Percentiles rank a stretch among this genome's conserved stretches.
These are phyloP conservation scores for Mycena amicta DNA, from an alignment of 768 basidiomycete genomes.

Conservation along the genomic window DNA sequence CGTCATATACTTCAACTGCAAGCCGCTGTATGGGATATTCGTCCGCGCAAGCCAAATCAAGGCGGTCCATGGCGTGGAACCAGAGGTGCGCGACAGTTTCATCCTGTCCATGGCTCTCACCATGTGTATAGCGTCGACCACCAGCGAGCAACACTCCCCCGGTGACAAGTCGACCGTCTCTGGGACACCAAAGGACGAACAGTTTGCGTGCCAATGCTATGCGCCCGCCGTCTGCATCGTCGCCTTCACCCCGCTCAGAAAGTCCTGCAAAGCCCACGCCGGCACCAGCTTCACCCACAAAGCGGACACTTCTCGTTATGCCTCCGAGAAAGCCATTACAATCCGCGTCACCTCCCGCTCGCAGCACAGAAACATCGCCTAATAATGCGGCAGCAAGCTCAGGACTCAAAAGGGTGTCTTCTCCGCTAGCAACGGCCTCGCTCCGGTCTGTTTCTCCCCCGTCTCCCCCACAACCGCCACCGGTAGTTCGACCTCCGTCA, in stretches of 20 bases:
- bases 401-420: slow-evolving; percentile 35
- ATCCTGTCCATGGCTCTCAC: neutral
- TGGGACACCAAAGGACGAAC: slow-evolving; percentile 64
- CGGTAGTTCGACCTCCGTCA: neutral
- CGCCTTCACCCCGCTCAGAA: slow-evolving; percentile 60
- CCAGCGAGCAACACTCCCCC: slow-evolving; percentile 3
- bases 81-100: slow-evolving; percentile 26
- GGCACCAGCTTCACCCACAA: slow-evolving; percentile 41
- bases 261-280: slow-evolving; percentile 61
- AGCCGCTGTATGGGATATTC: slow-evolving; percentile 80
- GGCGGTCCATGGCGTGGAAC: slow-evolving; percentile 51
- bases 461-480: slow-evolving; percentile 8
- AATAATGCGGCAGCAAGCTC: slow-evolving; percentile 25
- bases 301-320: slow-evolving; percentile 51
- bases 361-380: slow-evolving; percentile 34
- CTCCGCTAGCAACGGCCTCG: slow-evolving; percentile 34
- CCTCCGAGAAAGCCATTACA: slow-evolving; percentile 53
- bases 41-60: slow-evolving; percentile 86
- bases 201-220: slow-evolving; percentile 48
- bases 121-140: slow-evolving; percentile 7
- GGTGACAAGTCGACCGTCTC: slow-evolving; percentile 34
- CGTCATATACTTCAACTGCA: slow-evolving; percentile 80
- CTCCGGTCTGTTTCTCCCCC: slow-evolving; percentile 27
- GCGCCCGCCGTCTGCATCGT: slow-evolving; percentile 36
- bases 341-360: slow-evolving; percentile 17